Base-by-base conservation (phyloP, 495 filamentous ascomycete genomes). In the Penicillium ochrochloron region DNA sequence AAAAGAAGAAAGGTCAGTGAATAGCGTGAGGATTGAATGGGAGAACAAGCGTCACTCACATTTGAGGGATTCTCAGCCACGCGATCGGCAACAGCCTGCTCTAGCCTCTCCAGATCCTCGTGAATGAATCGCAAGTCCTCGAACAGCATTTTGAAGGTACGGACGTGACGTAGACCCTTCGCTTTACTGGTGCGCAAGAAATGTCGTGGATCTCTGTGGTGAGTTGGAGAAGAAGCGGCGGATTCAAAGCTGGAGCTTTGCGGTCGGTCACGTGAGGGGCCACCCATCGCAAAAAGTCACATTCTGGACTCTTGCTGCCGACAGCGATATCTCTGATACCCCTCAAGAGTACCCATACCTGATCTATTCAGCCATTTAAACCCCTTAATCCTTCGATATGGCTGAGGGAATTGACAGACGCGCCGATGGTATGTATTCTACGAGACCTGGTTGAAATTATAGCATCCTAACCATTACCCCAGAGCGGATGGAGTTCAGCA, bases 401-500 rank as follows among this genome's bases (percentile, higher is more conserved):
- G 91, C 94, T 51, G 94, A 97, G 70, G 90, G 90, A 65, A 97
- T 98, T 70, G 96, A 99, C 80, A 88, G 92, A 78, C 92, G 93
- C 73, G 88, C 89, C 37, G 95, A 98, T 80, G 86, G 85, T 88
- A 70, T 57, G 81, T 12, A 55, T 48, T 14, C 50, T 21, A 17
- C 11, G 11, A 29, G 15, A 48, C 17, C 12, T 46, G 41, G 44
- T 41, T 8, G 63, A 64, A 55, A 50, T 35, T 29, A 33, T 50
- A 61, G 17, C 46, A 61, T 66, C 21, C 76, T 82, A 64, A 80
- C 67, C 57, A 57, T 64, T 64, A 48, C 14, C 58, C 5, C 68
- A 86, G 93, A 96, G 87, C 89, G 90, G 76, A 96, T 97, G 85
- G 95, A 98, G 83, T 99, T 99, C 83, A 87, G 86, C 63, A 99